phyloP scores from a whole-genome alignment of 2,329 filamentous ascomycete genomes.

The Trematosphaeria pertusa region DNA sequence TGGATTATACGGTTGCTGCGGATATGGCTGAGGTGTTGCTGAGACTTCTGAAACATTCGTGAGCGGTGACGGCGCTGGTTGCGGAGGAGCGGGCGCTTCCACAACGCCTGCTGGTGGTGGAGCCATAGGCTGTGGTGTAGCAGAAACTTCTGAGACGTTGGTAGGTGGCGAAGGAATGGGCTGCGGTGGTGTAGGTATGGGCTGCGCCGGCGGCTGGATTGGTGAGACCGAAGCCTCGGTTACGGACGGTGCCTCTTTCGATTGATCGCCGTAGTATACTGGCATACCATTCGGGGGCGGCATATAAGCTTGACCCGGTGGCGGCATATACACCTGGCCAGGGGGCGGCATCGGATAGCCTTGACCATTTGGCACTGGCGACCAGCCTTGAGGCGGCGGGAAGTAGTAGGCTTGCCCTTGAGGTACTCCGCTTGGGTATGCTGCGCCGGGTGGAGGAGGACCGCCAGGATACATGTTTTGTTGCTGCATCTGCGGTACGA shows the following conservation, averaged over 20 bases:
- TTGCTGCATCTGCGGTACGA: slow-evolving; percentile 31
- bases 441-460: slow-evolving; percentile 13
- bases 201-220: background rate
- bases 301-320: slow-evolving; percentile 9
- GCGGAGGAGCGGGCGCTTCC: too few relatives aligned
- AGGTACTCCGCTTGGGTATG: slow-evolving; percentile 8
- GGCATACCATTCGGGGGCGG: slow-evolving; percentile 6
- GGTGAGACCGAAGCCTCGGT: slow-evolving; percentile 2
- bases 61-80: too few relatives aligned
- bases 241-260: slow-evolving; percentile 29
- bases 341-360: slow-evolving; percentile 11
- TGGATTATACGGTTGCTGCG: too few relatives aligned
- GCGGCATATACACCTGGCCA: slow-evolving; percentile 10
- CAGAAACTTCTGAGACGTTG: too few relatives aligned
- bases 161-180: background rate
- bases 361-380: slow-evolving; percentile 14
- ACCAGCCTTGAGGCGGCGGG: slow-evolving; percentile 24
- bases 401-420: slow-evolving; percentile 28
- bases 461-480: slow-evolving; percentile 10
- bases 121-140: too few relatives aligned
- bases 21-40: too few relatives aligned
- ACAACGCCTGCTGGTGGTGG: too few relatives aligned
- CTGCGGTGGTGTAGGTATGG: background rate
- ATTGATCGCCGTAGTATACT: slow-evolving; percentile 49
- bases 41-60: too few relatives aligned